Evolutionary conservation across 1,284 basidiomycete genomes (phyloP).

Genomic region (Pseudozyma flocculosa): DNA sequence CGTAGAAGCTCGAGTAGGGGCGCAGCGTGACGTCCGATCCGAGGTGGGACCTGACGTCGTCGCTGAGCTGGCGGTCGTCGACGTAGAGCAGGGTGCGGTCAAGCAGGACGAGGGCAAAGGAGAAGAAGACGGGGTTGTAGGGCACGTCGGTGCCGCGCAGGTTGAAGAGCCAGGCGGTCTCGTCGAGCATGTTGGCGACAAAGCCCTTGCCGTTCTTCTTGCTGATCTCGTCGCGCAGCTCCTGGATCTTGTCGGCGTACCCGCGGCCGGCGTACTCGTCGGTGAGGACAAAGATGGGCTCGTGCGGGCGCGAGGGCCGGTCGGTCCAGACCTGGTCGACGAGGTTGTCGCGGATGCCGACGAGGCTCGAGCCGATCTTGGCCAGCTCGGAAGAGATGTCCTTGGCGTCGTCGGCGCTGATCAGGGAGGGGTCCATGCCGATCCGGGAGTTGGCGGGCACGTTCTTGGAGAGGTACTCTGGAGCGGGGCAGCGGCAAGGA

Average conservation of each 20-base stretch:
- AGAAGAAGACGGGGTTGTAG: conserved; percentile 90
- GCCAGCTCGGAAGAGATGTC: conserved; percentile 33
- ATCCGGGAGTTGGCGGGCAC: conserved; percentile 35
- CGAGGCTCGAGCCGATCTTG: conserved; percentile 32
- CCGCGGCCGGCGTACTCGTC: conserved; percentile 68
- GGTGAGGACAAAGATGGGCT: conserved; percentile 71
- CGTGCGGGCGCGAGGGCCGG: conserved; percentile 71
- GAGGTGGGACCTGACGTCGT: conserved; percentile 66
- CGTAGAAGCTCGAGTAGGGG: conserved; percentile 64
- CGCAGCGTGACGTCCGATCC: conserved; percentile 66
- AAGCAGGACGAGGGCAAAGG: conserved; percentile 77
- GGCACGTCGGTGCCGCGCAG: conserved; percentile 88
- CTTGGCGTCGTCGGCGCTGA: conserved; percentile 54
- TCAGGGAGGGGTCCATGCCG: conserved; percentile 51
- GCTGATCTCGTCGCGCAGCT: conserved; percentile 45
- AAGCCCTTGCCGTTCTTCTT: conserved; percentile 42
- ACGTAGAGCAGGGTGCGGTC: conserved; percentile 72
- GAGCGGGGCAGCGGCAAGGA: background rate
- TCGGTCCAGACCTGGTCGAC: conserved; percentile 80
- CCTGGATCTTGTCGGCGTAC: conserved; percentile 40
- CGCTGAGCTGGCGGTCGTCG: conserved; percentile 67
- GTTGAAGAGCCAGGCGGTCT: conserved; percentile 76
- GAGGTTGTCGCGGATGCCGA: conserved; percentile 68
- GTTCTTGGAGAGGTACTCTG: conserved; percentile 44
- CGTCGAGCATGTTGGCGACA: conserved; percentile 56